Base-by-base conservation (phyloP, 208 protist species). In the Acanthamoeba sp. region DNA sequence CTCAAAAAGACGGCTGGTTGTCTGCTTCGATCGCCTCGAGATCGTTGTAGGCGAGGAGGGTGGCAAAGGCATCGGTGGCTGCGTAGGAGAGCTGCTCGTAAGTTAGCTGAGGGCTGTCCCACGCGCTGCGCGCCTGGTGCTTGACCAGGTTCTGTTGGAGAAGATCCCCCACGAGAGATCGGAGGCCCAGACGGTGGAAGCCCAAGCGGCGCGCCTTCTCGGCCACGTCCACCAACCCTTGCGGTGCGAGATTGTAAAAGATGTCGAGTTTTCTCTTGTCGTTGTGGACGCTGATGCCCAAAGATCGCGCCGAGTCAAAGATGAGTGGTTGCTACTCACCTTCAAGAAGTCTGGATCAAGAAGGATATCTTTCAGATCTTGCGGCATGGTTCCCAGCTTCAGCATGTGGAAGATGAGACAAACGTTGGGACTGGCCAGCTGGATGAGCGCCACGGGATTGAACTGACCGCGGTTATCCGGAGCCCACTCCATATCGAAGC, bases 401-500 rank as follows among this genome's bases (percentile, higher is more conserved):
- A 40, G 27, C 66, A 76, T 76, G 66, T 76, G 38, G 66, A 76
- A 76, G n/a, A 76, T 14, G 34, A 76, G 66, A n/a, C 66, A 76
- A 7, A 76, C 66, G n/a, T 76, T 36, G 20, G 16, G 20, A n/a
- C 18, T 76, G 9, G 66, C 66, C 1, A 76, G 4, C 29, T 76
- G 66, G 66, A 76, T 76, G 18, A 76, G 18, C 7, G 66, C 66
- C 7, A 36, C 3, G 1, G 66, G 66, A n/a, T 76, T 12, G 27
- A 10, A 3, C 66, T 38, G 66, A 4, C 66, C 66, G 7, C 27
- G 62, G 7, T 10, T n/a, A n/a, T n/a, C n/a, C 3, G 45, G 45
- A 48, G 45, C 45, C 66, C 66, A 76, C 66, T 76, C 66, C 66
- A 76, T 76, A n/a, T 76, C 66, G 66, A 76, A 76, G 10, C 66